A percentile compares a stretch with the other conserved stretches of the same genome.
Evolutionary conservation across 176 grass and related monocot species (phyloP).

Genomic region (Aegilops bicornis): DNA sequence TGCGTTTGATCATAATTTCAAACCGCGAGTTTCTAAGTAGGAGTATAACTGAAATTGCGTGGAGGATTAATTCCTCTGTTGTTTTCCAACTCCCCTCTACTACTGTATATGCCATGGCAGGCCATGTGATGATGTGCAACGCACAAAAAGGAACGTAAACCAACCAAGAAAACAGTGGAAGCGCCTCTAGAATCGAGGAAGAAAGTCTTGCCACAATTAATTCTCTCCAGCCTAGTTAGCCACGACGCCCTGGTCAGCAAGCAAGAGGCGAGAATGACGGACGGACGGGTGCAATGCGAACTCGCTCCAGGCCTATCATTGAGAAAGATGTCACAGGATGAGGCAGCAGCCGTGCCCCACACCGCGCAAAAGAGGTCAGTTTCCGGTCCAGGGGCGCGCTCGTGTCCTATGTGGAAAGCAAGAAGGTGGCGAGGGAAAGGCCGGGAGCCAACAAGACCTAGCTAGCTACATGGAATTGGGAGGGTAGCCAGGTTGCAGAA

Average conservation of each 20-base stretch:
- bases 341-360: constrained; percentile 14
- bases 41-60: too few relatives aligned
- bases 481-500: neutral
- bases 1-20: too few relatives aligned
- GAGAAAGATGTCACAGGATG: constrained; percentile 32
- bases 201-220: constrained; percentile 18
- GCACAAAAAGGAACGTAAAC: neutral
- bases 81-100: neutral
- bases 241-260: constrained; percentile 30
- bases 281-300: neutral
- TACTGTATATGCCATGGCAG: neutral
- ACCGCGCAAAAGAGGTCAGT: neutral
- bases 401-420: constrained; percentile 41
- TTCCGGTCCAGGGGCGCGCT: neutral
- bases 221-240: neutral
- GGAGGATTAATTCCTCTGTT: neutral
- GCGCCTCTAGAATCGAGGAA: neutral
- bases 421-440: constrained; percentile 23
- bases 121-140: constrained; percentile 21
- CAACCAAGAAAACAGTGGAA: neutral
- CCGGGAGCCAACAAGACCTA: neutral
- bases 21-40: too few relatives aligned
- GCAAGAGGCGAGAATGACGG: neutral
- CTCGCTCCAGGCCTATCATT: constrained; percentile 10
- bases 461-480: constrained; percentile 18